Evolutionary conservation across 2,329 filamentous ascomycete species (phyloP).

Genomic region (Clarireedia sp.): DNA sequence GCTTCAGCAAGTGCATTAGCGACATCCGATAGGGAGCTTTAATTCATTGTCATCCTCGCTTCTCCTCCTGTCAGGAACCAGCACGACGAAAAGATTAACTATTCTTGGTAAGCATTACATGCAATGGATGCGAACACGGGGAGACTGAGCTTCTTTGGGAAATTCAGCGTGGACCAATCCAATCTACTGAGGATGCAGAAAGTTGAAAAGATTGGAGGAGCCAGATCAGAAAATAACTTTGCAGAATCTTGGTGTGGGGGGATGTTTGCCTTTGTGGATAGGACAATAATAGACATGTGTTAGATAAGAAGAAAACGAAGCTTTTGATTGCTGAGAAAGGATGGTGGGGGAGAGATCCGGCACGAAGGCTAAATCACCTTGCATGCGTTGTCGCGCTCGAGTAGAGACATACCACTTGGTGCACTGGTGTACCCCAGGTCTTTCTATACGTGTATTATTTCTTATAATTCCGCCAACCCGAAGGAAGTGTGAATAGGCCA

Average conservation of each 20-base stretch:
- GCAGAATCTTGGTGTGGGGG: background rate
- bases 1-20: no score
- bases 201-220: background rate
- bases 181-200: background rate
- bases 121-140: background rate
- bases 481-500: background rate
- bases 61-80: background rate
- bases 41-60: no score
- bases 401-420: constrained; percentile 1
- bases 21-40: no score
- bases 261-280: background rate
- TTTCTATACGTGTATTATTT: constrained; percentile 4
- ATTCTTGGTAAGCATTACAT: background rate
- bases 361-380: background rate
- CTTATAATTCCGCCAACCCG: background rate
- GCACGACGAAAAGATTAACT: background rate
- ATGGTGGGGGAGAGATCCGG: background rate
- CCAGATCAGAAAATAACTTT: background rate
- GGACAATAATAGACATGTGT: background rate
- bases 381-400: constrained; percentile 3
- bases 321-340: background rate
- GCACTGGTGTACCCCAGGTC: background rate
- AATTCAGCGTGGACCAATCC: background rate
- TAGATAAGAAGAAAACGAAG: background rate
- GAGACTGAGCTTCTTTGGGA: background rate